Conservation (phyloP, 495 filamentous ascomycete genomes). For the Daldinia vernicosa region DNA sequence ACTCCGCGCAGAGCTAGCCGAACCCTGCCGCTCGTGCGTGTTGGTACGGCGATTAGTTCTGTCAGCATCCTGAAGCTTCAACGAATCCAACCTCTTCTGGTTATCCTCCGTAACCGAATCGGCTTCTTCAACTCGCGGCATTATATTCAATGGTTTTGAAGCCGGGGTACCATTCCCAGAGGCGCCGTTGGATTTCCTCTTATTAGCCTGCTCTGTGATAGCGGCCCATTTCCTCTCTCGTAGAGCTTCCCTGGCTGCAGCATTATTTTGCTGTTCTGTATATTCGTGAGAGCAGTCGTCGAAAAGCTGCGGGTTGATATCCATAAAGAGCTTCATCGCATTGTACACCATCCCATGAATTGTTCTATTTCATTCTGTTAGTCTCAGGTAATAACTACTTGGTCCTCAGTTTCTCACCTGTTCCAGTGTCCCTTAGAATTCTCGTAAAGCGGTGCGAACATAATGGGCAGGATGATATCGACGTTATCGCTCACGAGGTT, state of each 20-base stretch:
- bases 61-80: constrained; percentile 79
- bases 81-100: constrained; percentile 80
- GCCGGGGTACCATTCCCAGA: constrained; percentile 44
- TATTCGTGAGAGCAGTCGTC: constrained; percentile 99
- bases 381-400: constrained; percentile 1
- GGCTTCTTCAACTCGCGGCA: constrained; percentile 68
- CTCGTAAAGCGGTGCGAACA: constrained; percentile 98
- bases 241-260: constrained; percentile 76
- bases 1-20: constrained; percentile 59
- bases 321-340: constrained; percentile 99
- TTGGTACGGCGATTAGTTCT: constrained; percentile 55
- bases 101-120: constrained; percentile 83
- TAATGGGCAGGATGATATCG: constrained; percentile 96
- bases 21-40: constrained; percentile 60
- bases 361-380: constrained; percentile 66
- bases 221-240: constrained; percentile 88
- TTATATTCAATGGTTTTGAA: constrained; percentile 52
- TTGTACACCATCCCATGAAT: constrained; percentile 99
- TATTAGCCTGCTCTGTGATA: constrained; percentile 79
- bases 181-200: constrained; percentile 52
- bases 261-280: constrained; percentile 93
- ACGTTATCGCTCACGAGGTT: constrained; percentile 99
- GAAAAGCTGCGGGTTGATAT: constrained; percentile 98
- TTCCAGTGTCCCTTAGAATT: constrained; percentile 99
- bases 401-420: constrained; percentile 64